Evolutionary conservation across 352 stramenopile species (phyloP), one percentile per base, ranked within the genome.

Genomic region (Aphanomyces stellatus): DNA sequence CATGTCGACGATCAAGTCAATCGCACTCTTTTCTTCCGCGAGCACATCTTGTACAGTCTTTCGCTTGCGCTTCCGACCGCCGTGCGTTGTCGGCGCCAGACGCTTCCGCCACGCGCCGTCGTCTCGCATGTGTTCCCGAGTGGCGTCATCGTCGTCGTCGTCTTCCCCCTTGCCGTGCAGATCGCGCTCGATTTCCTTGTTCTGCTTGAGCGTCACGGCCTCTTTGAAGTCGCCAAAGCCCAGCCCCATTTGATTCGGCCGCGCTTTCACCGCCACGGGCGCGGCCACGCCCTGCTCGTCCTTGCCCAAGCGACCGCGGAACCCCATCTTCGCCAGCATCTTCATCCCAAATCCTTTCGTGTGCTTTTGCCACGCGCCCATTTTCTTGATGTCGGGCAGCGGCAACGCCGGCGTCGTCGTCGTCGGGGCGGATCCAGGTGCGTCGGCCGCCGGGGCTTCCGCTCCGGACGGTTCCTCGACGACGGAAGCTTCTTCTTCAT

Each of bases 261-360:
- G 88, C 68, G 97, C 88, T 24, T 97, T 93, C 3, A 99, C 95
- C 71, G 98, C 88, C 34, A 99, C 79, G 0, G 91, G 93, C 28
- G 84, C 74, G 8, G 93, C 97, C 34, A 99, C 93, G 51, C 94
- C 93, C 57, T 90, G 88, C 63, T 96, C 88, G 43, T 96, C 85
- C 69, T 96, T 97, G 28, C 94, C 94, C 27, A 99, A 73, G 22
- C 94, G 91, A 15, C 93, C 94, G 19, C 78, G 90, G 70, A 98
- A 99, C 43, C 95, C 95, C 92, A 99, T 98, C 75, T 98, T 99
- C 27, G 87, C 72, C 55, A 99, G 74, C 75, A 99, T 89, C 74
- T 98, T 98, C 63, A 93, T 88, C 11, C 94, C 95, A 67, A 99
- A 98, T 27, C 94, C 95, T 68, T 97, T 98, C 17, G 94, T 98